Percentiles rank a stretch among this genome's conserved stretches.
phyloP scores from a whole-genome alignment of 768 basidiomycete species.

The Amylocystis lapponica region DNA sequence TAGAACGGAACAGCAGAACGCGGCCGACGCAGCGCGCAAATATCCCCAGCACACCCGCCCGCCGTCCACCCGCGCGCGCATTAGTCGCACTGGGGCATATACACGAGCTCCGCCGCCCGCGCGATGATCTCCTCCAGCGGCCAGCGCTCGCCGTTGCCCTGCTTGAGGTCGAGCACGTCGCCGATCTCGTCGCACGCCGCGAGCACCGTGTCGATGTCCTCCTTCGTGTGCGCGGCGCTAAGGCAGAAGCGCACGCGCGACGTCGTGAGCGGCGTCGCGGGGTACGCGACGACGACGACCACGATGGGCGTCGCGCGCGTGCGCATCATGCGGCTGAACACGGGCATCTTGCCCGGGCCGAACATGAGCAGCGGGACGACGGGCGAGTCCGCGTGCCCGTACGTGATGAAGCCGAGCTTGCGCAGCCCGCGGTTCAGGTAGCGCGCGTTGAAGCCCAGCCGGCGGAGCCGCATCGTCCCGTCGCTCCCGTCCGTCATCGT shows the following conservation, averaged over 20 bases:
- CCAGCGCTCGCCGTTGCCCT: conserved; percentile 71
- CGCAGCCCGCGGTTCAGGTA: conserved; percentile 83
- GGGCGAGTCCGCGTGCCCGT: conserved; percentile 86
- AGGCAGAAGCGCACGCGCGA: conserved; percentile 91
- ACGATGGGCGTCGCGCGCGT: conserved; percentile 71
- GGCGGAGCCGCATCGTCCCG: conserved; percentile 73
- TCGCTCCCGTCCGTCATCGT: conserved; percentile 77
- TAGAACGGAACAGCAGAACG: no score
- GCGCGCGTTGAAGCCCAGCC: conserved; percentile 92
- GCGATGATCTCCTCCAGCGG: conserved; percentile 64
- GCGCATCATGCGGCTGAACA: conserved; percentile 88
- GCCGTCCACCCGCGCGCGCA: no score
- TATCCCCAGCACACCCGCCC: no score
- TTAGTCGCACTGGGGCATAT: conserved; percentile 23
- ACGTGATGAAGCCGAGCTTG: conserved; percentile 96
- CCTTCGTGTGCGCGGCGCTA: conserved; percentile 93
- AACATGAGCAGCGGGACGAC: conserved; percentile 91
- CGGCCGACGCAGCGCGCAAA: no score
- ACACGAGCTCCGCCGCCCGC: conserved; percentile 71
- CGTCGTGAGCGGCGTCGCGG: conserved; percentile 85
- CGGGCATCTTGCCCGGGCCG: conserved; percentile 89
- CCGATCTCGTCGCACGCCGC: conserved; percentile 91
- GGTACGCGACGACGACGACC: conserved; percentile 87
- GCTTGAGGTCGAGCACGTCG: conserved; percentile 84
- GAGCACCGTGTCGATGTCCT: conserved; percentile 85